Evolutionary conservation across 805 yeast species (phyloP), one percentile per base, ranked within the genome.

Genomic region (Blastobotrys terrestris): DNA sequence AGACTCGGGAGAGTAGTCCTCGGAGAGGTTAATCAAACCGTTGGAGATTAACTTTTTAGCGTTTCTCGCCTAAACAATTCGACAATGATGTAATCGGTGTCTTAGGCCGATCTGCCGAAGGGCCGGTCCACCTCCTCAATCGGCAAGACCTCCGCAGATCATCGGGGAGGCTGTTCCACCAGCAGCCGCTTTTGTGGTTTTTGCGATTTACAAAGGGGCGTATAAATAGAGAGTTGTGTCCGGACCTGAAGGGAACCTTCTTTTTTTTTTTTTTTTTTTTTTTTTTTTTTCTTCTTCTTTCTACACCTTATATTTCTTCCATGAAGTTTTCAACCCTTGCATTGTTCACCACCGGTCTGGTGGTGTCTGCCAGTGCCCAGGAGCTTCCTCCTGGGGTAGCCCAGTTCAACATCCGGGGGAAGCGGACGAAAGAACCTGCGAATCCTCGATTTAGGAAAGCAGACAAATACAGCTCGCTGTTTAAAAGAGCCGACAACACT

Each of bases 371-470:
- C 35, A 26, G 35, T 26, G 35, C 35, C 35, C 35, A 26, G 11
- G 35, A 26, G 35, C 35, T 26, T 5, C 35, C 35, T 6, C 8
- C 35, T 26, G 35, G 35, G 5, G 35, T 26, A 26, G 35, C 35
- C 8, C 35, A 48, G 20, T 31, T 59, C 22, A 55, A 55, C 31
- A 48, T 58, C 39, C 21, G 31, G 11, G 60, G 58, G 21, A 22
- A 39, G 11, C 41, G 53, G 2, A 43, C 53, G 3, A 26, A 22
- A 16, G 11, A 44, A 4, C 60, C 55, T 48, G 60, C 60, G 18
- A 49, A 53, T 22, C 54, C 53, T 7, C 48, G 62, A 44, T 56
- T 49, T 46, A 21, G 20, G 16, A 26, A 46, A 7, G n/a, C 46
- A 22, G 13, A 16, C 14, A 43, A 19, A 18, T 43, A 26, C 35